phyloP scores from a whole-genome alignment of 2,329 filamentous ascomycete genomes.

The Arthrobotrys pseudoclavata region DNA sequence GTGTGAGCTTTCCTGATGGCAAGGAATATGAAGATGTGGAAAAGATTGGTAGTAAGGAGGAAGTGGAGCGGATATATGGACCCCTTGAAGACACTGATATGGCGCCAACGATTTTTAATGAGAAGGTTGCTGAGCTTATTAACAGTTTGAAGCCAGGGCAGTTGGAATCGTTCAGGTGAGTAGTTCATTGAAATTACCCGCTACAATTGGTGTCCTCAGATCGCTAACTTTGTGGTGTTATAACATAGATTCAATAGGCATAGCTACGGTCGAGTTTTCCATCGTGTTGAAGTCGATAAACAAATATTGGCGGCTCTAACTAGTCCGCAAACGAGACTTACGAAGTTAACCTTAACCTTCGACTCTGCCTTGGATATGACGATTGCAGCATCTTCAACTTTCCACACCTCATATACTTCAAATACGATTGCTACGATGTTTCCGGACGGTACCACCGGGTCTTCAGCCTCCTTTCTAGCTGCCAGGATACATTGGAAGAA shows the following conservation, averaged over 20 bases:
- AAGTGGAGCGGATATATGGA: background rate
- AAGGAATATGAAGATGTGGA: background rate
- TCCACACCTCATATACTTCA: conserved; percentile 13
- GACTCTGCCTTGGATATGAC: background rate
- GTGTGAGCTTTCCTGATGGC: background rate
- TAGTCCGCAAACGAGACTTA: conserved; percentile 4
- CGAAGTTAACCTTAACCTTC: conserved; percentile 11
- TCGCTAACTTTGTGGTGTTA: background rate
- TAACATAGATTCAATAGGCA: background rate
- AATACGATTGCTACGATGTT: background rate
- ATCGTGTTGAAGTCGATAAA: background rate
- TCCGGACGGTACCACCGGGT: conserved; percentile 2
- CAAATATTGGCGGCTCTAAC: background rate
- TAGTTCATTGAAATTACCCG: background rate
- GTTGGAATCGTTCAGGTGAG: conserved; percentile 18
- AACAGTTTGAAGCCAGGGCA: conserved; percentile 14
- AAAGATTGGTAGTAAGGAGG: background rate
- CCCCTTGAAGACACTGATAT: background rate
- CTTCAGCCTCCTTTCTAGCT: conserved; percentile 25
- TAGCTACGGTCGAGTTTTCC: background rate
- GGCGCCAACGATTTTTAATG: background rate
- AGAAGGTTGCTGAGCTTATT: conserved; percentile 7
- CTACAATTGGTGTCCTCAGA: background rate
- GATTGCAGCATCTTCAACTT: conserved; percentile 21
- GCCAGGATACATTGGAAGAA: conserved; percentile 21